Evolutionary conservation across 2,329 filamentous ascomycete genomes (phyloP).

Genomic region (Phoma sp.): DNA sequence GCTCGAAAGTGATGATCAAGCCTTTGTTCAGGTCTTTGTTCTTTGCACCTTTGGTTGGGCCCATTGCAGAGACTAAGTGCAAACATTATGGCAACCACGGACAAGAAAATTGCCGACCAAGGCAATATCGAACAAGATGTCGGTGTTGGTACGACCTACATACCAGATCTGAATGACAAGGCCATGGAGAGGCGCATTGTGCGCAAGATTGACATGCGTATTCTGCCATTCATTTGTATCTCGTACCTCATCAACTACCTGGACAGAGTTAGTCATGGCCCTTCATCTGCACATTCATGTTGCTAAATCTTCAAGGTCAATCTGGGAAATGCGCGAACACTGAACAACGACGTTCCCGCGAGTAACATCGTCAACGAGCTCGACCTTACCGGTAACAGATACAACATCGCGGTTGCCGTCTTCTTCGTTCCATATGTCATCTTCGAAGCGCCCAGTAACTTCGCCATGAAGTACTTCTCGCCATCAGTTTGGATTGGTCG

Average conservation of each 20-base stretch:
- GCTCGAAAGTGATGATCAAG: not conserved
- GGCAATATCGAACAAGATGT: conserved; percentile 19
- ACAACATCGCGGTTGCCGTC: conserved; percentile 26
- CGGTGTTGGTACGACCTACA: conserved; percentile 14
- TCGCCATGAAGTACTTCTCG: conserved; percentile 46
- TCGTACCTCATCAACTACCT: conserved; percentile 29
- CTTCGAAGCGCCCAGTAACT: conserved; percentile 67
- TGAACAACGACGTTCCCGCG: conserved; percentile 25
- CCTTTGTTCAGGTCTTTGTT: not conserved
- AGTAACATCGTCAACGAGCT: conserved; percentile 27
- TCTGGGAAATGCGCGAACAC: conserved; percentile 28
- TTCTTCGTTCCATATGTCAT: conserved; percentile 61
- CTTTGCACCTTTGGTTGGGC: not conserved
- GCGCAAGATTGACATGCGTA: conserved; percentile 27
- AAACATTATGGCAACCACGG: conserved; percentile 7
- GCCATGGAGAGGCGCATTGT: conserved; percentile 28
- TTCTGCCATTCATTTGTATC: conserved; percentile 29
- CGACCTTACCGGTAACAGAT: conserved; percentile 21
- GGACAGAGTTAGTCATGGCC: conserved; percentile 17
- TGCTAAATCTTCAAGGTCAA: conserved; percentile 21
- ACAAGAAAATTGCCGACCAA: conserved; percentile 12
- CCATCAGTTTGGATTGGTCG: conserved; percentile 40
- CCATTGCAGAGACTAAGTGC: not conserved
- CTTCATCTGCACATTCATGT: no score
- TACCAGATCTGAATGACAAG: conserved; percentile 28